Base-by-base conservation (phyloP, 1,139 yeast genomes). In the Geotrichum siamense region DNA sequence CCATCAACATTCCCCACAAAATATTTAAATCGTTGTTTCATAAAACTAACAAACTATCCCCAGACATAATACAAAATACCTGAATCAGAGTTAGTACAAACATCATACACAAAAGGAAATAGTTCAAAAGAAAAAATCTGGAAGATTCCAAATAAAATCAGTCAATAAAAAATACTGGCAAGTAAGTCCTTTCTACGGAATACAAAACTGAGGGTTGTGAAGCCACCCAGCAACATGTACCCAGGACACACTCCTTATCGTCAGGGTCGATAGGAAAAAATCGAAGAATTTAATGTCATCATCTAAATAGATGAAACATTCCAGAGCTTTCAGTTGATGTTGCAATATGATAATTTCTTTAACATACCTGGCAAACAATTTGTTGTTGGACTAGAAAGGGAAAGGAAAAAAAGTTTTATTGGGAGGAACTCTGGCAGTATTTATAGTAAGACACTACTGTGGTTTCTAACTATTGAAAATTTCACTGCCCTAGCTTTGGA, bases 241-340 rank as follows among this genome's bases (percentile, higher is more conserved):
- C 53, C 52, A 49, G 64, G 67, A 74, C 82, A 67, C 69, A 78
- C 79, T 69, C 76, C 76, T 79, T 78, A 81, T 80, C 86, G 80
- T 78, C 89, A 80, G 75, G 76, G 85, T 80, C 89, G 86, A 75
- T 65, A 76, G 82, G 74, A 85, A 73, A 79, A 74, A 77, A 82
- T 84, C 79, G 78, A 79, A 83, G 78, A 77, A 79, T 56, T 50
- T 62, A 60, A 55, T 53, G 42, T 58, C 63, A 60, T 59, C 63
- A 58, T 52, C 23, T 49, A 41, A 38, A 39, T 10, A 23, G 6
- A 8, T 10, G 10, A 23, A 8, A 23, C 10, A 6, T 10, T 8
- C 26, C 10, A 23, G 26, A 8, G 26, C 26, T 8, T 10, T 8
- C 10, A 23, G 26, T 23, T 23, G 26, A 8, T 23, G 26, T 23